These are phyloP conservation scores for Blakeslea trispora DNA, from an alignment of 371 early-diverging fungal species.

Conservation along the genomic window DNA sequence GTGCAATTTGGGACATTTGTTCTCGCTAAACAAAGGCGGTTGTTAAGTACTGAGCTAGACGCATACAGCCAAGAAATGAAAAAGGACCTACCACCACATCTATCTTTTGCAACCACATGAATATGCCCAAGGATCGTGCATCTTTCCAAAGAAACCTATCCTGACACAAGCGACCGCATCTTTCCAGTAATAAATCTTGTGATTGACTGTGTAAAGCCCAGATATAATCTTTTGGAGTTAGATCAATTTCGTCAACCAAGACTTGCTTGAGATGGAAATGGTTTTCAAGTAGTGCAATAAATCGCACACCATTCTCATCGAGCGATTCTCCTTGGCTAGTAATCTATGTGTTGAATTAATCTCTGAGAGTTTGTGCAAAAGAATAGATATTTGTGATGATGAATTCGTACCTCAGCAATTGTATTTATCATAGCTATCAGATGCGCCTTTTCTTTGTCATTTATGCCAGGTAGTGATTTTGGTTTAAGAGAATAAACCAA, in stretches of 20 bases:
- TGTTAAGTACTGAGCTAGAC: neutral
- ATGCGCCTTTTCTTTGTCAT: slow-evolving; percentile 41
- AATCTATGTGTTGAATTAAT: slow-evolving; percentile 42
- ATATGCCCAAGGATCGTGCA: slow-evolving; percentile 79
- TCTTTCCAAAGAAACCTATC: slow-evolving; percentile 80
- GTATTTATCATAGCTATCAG: slow-evolving; percentile 67
- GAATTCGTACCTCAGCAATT: slow-evolving; percentile 53
- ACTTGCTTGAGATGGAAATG: slow-evolving; percentile 62
- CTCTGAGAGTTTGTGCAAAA: neutral
- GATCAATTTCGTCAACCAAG: slow-evolving; percentile 37
- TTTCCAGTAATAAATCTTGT: slow-evolving; percentile 81
- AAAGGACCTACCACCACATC: slow-evolving; percentile 64
- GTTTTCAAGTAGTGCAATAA: slow-evolving; percentile 71
- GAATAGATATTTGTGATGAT: neutral
- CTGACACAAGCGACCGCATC: slow-evolving; percentile 57
- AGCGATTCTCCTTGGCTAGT: slow-evolving; percentile 70
- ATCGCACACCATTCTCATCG: slow-evolving; percentile 91
- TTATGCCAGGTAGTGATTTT: slow-evolving; percentile 50
- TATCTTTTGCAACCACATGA: slow-evolving; percentile 81
- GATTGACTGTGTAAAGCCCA: slow-evolving; percentile 93
- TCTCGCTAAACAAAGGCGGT: slow-evolving; percentile 44
- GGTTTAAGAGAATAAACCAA: slow-evolving; percentile 40
- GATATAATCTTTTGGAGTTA: slow-evolving; percentile 73
- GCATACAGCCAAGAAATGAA: neutral
- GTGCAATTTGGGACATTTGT: slow-evolving; percentile 82